These are phyloP conservation scores for Penicillium herquei DNA, from an alignment of 495 filamentous ascomycete genomes.

Conservation along the genomic window DNA sequence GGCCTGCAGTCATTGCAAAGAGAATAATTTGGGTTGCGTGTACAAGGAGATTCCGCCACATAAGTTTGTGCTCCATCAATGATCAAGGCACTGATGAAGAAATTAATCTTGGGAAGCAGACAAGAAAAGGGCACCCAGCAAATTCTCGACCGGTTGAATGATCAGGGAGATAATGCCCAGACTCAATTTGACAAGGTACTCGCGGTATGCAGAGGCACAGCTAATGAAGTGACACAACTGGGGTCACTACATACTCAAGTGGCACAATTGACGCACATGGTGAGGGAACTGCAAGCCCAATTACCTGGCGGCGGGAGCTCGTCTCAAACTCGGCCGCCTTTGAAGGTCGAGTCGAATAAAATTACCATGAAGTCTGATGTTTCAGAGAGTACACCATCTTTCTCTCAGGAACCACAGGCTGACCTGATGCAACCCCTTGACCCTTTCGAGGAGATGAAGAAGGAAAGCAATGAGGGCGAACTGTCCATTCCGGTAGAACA, in stretches of 20 bases:
- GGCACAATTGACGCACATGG: too few relatives aligned
- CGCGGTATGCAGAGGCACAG: too few relatives aligned
- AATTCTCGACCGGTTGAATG: conserved; percentile 31
- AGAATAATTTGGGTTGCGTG: conserved; percentile 53
- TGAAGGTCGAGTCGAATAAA: too few relatives aligned
- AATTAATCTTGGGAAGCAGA: conserved; percentile 21
- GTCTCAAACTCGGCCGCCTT: too few relatives aligned
- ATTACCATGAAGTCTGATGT: not conserved
- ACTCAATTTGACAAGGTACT: not conserved
- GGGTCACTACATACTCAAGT: too few relatives aligned
- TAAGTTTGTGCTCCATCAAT: conserved; percentile 41
- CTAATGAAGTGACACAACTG: too few relatives aligned
- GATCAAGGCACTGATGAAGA: not conserved
- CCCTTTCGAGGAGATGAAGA: conserved; percentile 11
- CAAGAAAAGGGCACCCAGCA: conserved; percentile 45
- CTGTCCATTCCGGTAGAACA: conserved; percentile 75
- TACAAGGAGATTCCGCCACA: conserved; percentile 61
- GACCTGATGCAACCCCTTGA: not conserved
- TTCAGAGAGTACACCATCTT: not conserved
- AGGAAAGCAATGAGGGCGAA: conserved; percentile 41
- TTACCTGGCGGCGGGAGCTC: too few relatives aligned
- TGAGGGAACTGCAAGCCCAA: too few relatives aligned
- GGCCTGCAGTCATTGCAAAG: conserved; percentile 57
- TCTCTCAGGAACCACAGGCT: not conserved
- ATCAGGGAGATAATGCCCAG: conserved; percentile 27